Evolutionary conservation across 768 basidiomycete species (phyloP).

Genomic region (Podaxis sp.): DNA sequence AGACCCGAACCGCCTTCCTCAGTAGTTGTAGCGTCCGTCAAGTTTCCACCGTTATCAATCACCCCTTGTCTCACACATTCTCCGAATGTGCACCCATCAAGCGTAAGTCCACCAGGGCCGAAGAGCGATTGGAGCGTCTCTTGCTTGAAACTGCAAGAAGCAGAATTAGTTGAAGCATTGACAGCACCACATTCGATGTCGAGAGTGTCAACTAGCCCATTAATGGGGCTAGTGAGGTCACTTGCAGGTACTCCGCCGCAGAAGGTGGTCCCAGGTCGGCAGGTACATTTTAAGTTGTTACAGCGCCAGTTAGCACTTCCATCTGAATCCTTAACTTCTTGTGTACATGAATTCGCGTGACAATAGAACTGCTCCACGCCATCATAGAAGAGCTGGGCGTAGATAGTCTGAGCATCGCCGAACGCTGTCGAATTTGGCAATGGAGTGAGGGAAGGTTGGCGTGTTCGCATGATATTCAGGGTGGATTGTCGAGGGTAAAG

Average conservation of each 20-base stretch:
- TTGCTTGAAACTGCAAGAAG: constrained; percentile 80
- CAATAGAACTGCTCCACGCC: constrained; percentile 91
- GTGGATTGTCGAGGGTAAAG: constrained; percentile 70
- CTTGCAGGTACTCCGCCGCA: constrained; percentile 55
- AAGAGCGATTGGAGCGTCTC: constrained; percentile 63
- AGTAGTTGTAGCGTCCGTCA: constrained; percentile 27
- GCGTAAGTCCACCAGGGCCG: constrained; percentile 66
- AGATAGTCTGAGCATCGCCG: constrained; percentile 50
- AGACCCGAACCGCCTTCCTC: constrained; percentile 43
- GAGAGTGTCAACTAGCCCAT: constrained; percentile 63
- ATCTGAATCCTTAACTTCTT: constrained; percentile 40
- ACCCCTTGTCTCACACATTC: constrained; percentile 86
- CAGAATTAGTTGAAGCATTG: constrained; percentile 40
- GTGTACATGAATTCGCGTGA: constrained; percentile 64
- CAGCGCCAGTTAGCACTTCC: constrained; percentile 66
- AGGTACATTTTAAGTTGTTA: constrained; percentile 70
- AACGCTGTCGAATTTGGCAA: constrained; percentile 60
- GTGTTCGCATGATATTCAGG: constrained; percentile 77
- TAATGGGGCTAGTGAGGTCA: constrained; percentile 61
- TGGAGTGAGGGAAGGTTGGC: constrained; percentile 69
- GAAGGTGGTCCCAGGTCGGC: constrained; percentile 66
- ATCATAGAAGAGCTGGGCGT: constrained; percentile 74
- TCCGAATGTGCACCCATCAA: constrained; percentile 78
- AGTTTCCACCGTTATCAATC: constrained; percentile 54
- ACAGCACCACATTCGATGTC: constrained; percentile 62